Conservation (phyloP, 1,284 basidiomycete species). For the Garcileccinum viscosum region DNA sequence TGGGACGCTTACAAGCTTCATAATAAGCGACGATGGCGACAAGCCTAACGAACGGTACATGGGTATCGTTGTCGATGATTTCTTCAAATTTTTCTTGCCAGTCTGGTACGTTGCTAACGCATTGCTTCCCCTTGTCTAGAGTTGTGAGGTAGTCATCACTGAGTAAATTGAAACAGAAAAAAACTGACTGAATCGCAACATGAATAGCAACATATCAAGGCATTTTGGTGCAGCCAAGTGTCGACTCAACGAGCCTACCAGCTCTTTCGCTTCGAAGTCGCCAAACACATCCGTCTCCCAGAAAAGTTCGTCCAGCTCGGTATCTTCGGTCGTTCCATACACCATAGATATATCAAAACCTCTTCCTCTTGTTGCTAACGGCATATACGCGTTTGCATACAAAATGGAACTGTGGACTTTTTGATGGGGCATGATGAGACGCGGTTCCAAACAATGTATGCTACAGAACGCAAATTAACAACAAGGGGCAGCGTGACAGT, state of each 20-base stretch:
- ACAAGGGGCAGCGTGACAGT: background rate
- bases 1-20: slow-evolving; percentile 26
- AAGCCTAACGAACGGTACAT: slow-evolving; percentile 23
- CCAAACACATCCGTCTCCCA: background rate
- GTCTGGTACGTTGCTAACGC: slow-evolving; percentile 14
- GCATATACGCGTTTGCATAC: background rate
- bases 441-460: background rate
- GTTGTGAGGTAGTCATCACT: background rate
- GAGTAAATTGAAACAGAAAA: background rate
- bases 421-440: background rate
- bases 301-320: background rate
- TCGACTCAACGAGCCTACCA: background rate
- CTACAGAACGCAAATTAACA: background rate
- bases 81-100: slow-evolving; percentile 18
- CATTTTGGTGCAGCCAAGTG: background rate
- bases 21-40: slow-evolving; percentile 33
- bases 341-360: background rate
- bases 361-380: background rate
- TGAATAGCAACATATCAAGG: background rate
- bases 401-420: background rate
- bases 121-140: slow-evolving; percentile 32
- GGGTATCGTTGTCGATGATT: slow-evolving; percentile 16
- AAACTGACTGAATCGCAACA: slow-evolving; percentile 26
- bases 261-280: background rate
- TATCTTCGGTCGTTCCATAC: background rate